Percentiles rank a stretch among this genome's conserved stretches.
Conservation (phyloP, 2,329 filamentous ascomycete species). For the Xenosphaeropsis pyriputrescens region DNA sequence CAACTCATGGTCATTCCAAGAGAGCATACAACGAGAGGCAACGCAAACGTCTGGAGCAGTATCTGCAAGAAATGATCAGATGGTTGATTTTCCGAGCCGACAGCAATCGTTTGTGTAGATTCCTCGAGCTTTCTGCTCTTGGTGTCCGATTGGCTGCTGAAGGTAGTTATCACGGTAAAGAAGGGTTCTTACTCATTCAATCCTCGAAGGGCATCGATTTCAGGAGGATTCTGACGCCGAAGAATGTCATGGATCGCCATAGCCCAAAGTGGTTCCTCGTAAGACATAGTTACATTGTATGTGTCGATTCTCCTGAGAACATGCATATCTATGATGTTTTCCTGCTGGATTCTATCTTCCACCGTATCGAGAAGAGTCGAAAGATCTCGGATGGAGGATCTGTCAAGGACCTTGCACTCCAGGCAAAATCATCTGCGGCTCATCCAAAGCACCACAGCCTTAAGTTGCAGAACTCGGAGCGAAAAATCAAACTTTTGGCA, state of each 20-base stretch:
- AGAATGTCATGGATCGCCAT: slow-evolving; percentile 68
- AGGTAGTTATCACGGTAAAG: slow-evolving; percentile 94
- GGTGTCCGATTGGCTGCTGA: slow-evolving; percentile 89
- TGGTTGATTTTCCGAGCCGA: slow-evolving; percentile 96
- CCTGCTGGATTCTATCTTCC: slow-evolving; percentile 82
- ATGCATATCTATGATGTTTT: slow-evolving; percentile 99
- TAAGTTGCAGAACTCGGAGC: slow-evolving; percentile 79
- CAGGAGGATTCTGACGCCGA: slow-evolving; percentile 63
- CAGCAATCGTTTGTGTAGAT: slow-evolving; percentile 90
- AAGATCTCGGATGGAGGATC: slow-evolving; percentile 36
- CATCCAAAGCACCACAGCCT: slow-evolving; percentile 64
- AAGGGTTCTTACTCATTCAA: slow-evolving; percentile 85
- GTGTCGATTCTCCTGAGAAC: slow-evolving; percentile 95
- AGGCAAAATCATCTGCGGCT: slow-evolving; percentile 18
- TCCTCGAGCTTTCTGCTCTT: slow-evolving; percentile 85
- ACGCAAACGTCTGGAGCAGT: slow-evolving; percentile 73
- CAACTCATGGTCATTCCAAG: slow-evolving; percentile 9
- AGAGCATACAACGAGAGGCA: slow-evolving; percentile 62
- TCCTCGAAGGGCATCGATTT: slow-evolving; percentile 83
- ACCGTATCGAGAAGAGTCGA: slow-evolving; percentile 59
- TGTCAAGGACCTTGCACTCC: slow-evolving; percentile 43
- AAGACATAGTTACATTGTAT: slow-evolving; percentile 94
- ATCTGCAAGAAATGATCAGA: slow-evolving; percentile 84
- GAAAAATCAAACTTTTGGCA: slow-evolving; percentile 81
- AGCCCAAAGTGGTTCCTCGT: slow-evolving; percentile 95